Evolutionary conservation across 2,329 filamentous ascomycete species (phyloP).

Genomic region (Calonectria ilicicola): DNA sequence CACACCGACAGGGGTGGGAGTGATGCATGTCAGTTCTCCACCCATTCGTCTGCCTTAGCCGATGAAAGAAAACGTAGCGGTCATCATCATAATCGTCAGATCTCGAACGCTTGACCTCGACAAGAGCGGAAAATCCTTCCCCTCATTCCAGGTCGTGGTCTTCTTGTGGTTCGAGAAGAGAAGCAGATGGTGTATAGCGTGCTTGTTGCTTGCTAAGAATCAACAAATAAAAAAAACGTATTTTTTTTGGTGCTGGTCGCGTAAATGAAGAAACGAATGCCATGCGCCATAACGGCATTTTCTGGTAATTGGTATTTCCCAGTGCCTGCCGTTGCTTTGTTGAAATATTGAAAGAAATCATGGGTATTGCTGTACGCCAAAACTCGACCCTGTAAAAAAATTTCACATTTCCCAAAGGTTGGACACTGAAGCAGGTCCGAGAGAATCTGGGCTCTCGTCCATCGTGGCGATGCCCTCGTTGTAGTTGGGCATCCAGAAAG

Average conservation of each 20-base stretch:
- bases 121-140: neutral
- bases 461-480: constrained; percentile 50
- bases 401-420: constrained; percentile 53
- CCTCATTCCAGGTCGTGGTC: neutral
- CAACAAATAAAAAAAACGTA: constrained; percentile 41
- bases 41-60: constrained; percentile 30
- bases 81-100: constrained; percentile 41
- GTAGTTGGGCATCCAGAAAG: constrained; percentile 63
- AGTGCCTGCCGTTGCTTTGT: constrained; percentile 41
- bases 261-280: constrained; percentile 35
- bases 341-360: constrained; percentile 40
- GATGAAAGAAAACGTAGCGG: constrained; percentile 36
- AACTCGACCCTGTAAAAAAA: constrained; percentile 34
- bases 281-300: constrained; percentile 35
- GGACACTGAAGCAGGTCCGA: constrained; percentile 46
- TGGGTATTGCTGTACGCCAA: constrained; percentile 48
- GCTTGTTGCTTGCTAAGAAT: constrained; percentile 28
- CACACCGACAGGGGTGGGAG: constrained; percentile 3
- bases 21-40: constrained; percentile 19
- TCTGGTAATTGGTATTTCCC: constrained; percentile 37
- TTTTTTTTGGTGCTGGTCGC: constrained; percentile 39
- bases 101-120: neutral
- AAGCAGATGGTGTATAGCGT: constrained; percentile 32
- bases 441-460: constrained; percentile 51
- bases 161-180: constrained; percentile 16